Base-by-base conservation (phyloP, 139 green algal genomes). In the Volvox reticuliferus region DNA sequence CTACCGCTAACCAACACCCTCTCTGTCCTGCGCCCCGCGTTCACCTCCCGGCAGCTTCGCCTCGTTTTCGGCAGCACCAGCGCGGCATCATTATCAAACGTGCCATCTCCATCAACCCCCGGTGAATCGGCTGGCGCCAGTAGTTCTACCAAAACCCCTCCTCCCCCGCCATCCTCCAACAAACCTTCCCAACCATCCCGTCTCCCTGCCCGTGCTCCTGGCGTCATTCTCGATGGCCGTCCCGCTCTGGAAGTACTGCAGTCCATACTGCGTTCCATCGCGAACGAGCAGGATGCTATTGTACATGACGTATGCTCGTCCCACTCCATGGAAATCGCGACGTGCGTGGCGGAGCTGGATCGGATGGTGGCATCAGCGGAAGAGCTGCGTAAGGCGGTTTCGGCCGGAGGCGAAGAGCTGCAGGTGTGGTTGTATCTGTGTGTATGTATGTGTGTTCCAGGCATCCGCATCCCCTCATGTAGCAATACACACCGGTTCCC, bases 291-390 rank as follows among this genome's bases (percentile, higher is more conserved):
- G 90, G 90, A 89, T 22, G 80, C 55, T 0, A 89, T 93, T 32
- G 94, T 97, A 20, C 6, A 90, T 22, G 92, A 95, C 12, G 90
- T 96, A 1, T 96, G 94, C 90, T 93, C 89, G 83, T 78, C 80
- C 0, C 94, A 96, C 61, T 94, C 95, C 9, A 87, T 92, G 67
- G 95, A 97, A 61, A 97, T 97, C 69, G 92, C 94, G 0, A 36
- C 87, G 0, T 93, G 90, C 14, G 90, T 97, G 67, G 91, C 94
- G 20, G 95, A 97, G 82, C 85, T 97, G 69, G 92, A 92, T 67
- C 44, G 12, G 91, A 89, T 97, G 91, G 88, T 89, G 55, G 73
- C 50, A 1, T 17, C 26, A 20, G 89, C 90, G 19, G 82, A 89
- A 22, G 88, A 87, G 3, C 93, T 97, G 62, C 91, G 93, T 17